Evolutionary conservation across 1,284 basidiomycete genomes (phyloP).

Genomic region (Ganoderma multipileum): DNA sequence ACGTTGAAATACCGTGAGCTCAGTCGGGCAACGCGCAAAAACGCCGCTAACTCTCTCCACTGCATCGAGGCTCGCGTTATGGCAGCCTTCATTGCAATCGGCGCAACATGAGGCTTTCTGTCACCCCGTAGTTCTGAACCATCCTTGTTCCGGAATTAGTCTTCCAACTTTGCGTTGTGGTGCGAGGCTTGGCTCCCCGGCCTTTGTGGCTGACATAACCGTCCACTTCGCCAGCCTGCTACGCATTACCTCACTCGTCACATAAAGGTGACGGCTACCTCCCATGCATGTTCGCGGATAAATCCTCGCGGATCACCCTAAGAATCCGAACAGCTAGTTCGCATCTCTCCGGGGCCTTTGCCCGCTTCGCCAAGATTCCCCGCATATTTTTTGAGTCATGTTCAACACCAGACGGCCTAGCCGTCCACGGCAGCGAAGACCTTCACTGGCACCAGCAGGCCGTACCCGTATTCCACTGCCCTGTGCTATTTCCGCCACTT

Average conservation of each 20-base stretch:
- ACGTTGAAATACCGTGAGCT: not conserved
- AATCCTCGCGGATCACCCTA: not conserved
- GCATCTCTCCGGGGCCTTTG: not conserved
- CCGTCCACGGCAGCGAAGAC: not conserved
- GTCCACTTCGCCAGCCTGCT: not conserved
- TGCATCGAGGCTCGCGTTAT: not conserved
- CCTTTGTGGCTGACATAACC: not conserved
- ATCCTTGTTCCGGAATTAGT: not conserved
- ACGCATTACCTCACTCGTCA: not conserved
- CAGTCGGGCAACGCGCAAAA: not conserved
- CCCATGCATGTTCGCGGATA: not conserved
- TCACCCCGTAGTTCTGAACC: not conserved
- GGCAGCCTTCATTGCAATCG: constrained; percentile 1
- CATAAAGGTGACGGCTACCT: not conserved
- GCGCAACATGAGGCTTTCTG: not conserved
- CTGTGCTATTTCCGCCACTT: not conserved
- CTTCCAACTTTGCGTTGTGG: not conserved
- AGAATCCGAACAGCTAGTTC: not conserved
- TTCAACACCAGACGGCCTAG: not conserved
- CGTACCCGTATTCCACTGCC: not conserved
- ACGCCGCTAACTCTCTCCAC: not conserved
- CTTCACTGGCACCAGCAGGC: not conserved
- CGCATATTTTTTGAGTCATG: not conserved
- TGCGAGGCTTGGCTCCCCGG: not conserved
- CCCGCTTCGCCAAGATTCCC: not conserved